These are phyloP conservation scores for Naegleria fowleri DNA, from an alignment of 208 protist genomes.

Conservation along the genomic window DNA sequence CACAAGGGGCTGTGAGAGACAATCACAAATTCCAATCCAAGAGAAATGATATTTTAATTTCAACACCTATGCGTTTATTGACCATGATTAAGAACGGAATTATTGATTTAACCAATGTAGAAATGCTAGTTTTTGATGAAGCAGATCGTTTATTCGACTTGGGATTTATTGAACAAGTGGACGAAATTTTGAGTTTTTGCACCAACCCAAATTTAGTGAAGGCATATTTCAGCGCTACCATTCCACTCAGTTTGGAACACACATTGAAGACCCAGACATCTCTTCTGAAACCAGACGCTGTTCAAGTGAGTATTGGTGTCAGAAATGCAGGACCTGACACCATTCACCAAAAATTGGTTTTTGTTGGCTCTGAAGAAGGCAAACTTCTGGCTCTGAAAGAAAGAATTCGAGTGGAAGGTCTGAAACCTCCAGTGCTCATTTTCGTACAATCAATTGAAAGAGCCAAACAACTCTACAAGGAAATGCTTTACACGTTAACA, in stretches of 20 bases:
- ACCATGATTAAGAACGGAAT: conserved; percentile 52
- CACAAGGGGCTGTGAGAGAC: background rate
- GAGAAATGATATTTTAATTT: conserved; percentile 76
- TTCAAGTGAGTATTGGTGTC: conserved; percentile 82
- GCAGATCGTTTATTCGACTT: conserved; percentile 91
- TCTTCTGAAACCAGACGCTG: conserved; percentile 74
- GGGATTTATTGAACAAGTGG: conserved; percentile 49
- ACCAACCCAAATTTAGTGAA: conserved; percentile 62
- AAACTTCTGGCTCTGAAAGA: conserved; percentile 92
- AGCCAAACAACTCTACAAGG: conserved; percentile 89
- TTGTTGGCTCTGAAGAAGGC: conserved; percentile 89
- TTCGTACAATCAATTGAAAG: conserved; percentile 96
- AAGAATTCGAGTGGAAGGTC: conserved; percentile 68
- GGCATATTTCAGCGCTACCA: conserved; percentile 85
- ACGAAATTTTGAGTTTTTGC: conserved; percentile 73
- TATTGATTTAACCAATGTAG: conserved; percentile 83
- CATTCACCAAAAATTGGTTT: conserved; percentile 81
- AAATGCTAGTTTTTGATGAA: conserved; percentile 94
- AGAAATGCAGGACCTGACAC: conserved; percentile 62
- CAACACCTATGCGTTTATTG: conserved; percentile 55
- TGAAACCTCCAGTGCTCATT: conserved; percentile 89
- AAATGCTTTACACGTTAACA: conserved; percentile 67
- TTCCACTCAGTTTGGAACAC: conserved; percentile 77
- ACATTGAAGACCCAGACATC: conserved; percentile 59
- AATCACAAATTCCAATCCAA: background rate